Conservation (phyloP, 495 filamentous ascomycete genomes). For the Aspergillus incahuasiensis region DNA sequence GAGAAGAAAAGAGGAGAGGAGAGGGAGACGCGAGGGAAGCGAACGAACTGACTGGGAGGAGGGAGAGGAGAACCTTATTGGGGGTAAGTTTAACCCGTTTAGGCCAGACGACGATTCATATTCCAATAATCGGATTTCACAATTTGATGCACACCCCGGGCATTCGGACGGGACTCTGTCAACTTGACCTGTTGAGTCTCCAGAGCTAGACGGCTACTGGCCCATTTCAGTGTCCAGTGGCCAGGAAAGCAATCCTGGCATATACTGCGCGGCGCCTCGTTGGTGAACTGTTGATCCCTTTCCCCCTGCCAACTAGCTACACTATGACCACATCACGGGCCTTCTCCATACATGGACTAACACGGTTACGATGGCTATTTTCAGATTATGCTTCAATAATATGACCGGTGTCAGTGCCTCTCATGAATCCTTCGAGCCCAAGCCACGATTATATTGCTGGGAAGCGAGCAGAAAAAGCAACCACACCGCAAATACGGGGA, state of each 20-base stretch:
- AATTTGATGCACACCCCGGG: neutral
- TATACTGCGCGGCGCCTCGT: neutral
- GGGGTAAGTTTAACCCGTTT: constrained; percentile 10
- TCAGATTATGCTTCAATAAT: neutral
- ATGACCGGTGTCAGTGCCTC: neutral
- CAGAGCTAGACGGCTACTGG: neutral
- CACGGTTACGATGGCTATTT: neutral
- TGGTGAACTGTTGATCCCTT: neutral
- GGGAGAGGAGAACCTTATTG: constrained; percentile 8
- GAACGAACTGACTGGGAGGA: neutral
- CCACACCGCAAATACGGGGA: neutral
- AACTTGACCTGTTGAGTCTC: neutral
- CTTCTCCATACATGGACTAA: neutral
- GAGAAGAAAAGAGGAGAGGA: constrained; percentile 11
- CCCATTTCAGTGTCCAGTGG: neutral
- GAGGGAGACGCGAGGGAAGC: neutral
- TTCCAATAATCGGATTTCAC: neutral
- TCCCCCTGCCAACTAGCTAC: neutral
- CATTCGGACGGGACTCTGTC: neutral
- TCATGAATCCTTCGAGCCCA: neutral
- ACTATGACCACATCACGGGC: neutral
- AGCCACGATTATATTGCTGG: constrained; percentile 7
- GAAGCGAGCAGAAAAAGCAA: constrained; percentile 8
- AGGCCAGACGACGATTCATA: constrained; percentile 3
- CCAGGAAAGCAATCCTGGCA: neutral